phyloP scores from a whole-genome alignment of 805 yeast genomes.

The Metschnikowia lunata region DNA sequence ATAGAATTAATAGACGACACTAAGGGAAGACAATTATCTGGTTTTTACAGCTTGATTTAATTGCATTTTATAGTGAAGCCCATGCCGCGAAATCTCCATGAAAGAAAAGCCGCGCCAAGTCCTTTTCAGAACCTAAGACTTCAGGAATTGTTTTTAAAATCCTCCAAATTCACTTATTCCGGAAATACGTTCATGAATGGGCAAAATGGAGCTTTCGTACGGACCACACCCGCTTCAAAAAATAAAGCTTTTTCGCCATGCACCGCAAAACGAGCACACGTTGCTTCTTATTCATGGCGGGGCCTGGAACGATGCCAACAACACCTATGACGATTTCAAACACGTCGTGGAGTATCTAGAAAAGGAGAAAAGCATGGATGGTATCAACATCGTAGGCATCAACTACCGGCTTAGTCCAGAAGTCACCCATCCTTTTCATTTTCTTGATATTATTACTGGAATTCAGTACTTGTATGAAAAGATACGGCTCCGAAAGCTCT shows the following conservation, averaged over 20 bases:
- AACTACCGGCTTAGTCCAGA: slow-evolving; percentile 70
- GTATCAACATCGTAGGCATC: slow-evolving; percentile 26
- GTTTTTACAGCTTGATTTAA: too few species aligned
- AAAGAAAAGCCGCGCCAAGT: too few species aligned
- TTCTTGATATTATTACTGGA: slow-evolving; percentile 50
- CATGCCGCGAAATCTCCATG: too few species aligned
- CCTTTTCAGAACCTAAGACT: too few species aligned
- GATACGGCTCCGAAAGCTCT: slow-evolving; percentile 19
- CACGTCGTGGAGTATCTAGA: slow-evolving; percentile 21
- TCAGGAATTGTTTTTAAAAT: neutral
- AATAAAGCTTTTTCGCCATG: slow-evolving; percentile 24
- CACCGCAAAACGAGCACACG: slow-evolving; percentile 17
- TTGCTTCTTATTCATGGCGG: slow-evolving; percentile 79
- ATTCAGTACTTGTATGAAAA: slow-evolving; percentile 26
- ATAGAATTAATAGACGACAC: too few species aligned
- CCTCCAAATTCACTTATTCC: too few species aligned
- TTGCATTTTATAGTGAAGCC: too few species aligned
- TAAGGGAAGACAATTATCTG: too few species aligned
- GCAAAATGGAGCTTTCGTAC: slow-evolving; percentile 16
- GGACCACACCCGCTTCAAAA: slow-evolving; percentile 33
- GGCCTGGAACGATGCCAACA: slow-evolving; percentile 73
- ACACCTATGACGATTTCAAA: slow-evolving; percentile 55
- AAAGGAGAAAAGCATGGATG: neutral
- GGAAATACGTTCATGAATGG: neutral
- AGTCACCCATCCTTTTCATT: slow-evolving; percentile 56